phyloP scores from a whole-genome alignment of 768 basidiomycete genomes.

The Dentipellis sp. region DNA sequence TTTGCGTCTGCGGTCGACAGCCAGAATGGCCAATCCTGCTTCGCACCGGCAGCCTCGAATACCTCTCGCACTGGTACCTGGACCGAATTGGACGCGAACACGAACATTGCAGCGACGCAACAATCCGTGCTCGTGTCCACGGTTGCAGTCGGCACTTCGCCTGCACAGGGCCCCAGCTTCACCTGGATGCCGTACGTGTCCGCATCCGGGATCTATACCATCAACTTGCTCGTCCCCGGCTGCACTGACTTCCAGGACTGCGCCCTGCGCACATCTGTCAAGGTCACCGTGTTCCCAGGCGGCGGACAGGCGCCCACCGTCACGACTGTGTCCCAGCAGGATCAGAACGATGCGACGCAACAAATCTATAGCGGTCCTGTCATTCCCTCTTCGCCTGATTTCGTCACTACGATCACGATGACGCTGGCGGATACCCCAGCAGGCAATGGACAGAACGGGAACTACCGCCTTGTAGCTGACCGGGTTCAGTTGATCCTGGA shows the following conservation, averaged over 20 bases:
- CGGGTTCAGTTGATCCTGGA: constrained; percentile 71
- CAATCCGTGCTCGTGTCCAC: constrained; percentile 65
- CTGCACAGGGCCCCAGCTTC: constrained; percentile 61
- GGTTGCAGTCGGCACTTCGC: constrained; percentile 53
- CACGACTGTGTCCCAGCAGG: constrained; percentile 67
- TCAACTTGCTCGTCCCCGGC: constrained; percentile 82
- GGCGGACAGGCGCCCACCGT: constrained; percentile 54
- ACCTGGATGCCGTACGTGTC: constrained; percentile 94
- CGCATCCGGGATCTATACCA: constrained; percentile 74
- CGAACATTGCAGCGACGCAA: constrained; percentile 71
- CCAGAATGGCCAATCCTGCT: constrained; percentile 65
- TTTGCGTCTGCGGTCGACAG: constrained; percentile 65
- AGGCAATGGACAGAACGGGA: constrained; percentile 54
- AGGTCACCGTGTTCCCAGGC: constrained; percentile 76
- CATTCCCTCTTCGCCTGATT: constrained; percentile 60
- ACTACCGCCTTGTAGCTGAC: constrained; percentile 80
- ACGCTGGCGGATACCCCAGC: constrained; percentile 55
- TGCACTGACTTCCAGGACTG: constrained; percentile 80
- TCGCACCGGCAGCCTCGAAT: constrained; percentile 66
- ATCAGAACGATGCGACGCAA: constrained; percentile 46
- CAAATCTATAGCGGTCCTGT: constrained; percentile 79
- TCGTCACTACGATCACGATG: constrained; percentile 70
- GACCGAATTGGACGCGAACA: constrained; percentile 53
- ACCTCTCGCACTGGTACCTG: constrained; percentile 62
- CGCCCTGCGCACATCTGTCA: constrained; percentile 66